Evolutionary conservation across 2,329 filamentous ascomycete genomes (phyloP).

Genomic region (Neofusicoccum cordaticola): DNA sequence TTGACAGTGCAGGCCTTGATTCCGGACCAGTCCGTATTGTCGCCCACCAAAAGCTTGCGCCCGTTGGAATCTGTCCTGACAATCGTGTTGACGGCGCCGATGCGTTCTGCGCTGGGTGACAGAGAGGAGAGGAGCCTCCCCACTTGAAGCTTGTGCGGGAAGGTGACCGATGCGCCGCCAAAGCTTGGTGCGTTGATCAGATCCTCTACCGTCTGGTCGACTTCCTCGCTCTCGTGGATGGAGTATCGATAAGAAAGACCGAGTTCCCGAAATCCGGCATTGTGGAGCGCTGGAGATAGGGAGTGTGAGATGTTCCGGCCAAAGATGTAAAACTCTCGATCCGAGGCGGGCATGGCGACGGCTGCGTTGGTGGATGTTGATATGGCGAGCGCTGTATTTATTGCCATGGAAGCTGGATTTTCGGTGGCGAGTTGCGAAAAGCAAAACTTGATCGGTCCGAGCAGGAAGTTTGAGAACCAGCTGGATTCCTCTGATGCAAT

Average conservation of each 20-base stretch:
- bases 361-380: not conserved
- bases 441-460: no score
- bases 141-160: conserved; percentile 72
- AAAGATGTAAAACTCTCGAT: conserved; percentile 62
- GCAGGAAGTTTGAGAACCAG: no score
- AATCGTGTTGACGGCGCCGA: not conserved
- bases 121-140: not conserved
- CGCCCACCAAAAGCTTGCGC: not conserved
- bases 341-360: no score
- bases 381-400: no score
- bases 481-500: no score
- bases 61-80: not conserved
- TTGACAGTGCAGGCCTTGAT: not conserved
- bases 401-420: no score
- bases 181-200: conserved; percentile 65
- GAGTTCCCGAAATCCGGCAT: conserved; percentile 62
- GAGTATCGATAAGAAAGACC: conserved; percentile 68
- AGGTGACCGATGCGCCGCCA: conserved; percentile 68
- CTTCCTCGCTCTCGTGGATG: conserved; percentile 55
- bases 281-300: conserved; percentile 75
- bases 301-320: conserved; percentile 71
- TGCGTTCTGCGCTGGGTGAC: not conserved
- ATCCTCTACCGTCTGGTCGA: conserved; percentile 52
- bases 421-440: no score
- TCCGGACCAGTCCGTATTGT: not conserved